A percentile compares a stretch with the other conserved stretches of the same genome.
phyloP scores from a whole-genome alignment of 1,284 basidiomycete genomes.

The Tremellales sp. region DNA sequence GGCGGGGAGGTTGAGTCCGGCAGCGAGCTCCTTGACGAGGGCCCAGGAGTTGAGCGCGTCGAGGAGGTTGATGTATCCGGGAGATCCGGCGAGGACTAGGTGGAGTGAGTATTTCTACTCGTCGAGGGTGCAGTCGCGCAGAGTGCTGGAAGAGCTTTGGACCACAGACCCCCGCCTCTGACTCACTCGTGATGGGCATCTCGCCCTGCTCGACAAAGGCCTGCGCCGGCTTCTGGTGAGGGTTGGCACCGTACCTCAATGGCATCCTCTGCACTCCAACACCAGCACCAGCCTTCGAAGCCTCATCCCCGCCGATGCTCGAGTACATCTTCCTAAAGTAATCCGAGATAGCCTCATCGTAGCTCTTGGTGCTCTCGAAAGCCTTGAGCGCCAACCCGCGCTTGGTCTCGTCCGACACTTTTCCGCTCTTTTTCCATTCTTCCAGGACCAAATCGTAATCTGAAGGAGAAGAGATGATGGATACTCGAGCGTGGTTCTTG shows the following conservation, averaged over 20 bases:
- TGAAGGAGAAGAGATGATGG: constrained; percentile 86
- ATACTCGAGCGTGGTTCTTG: constrained; percentile 95
- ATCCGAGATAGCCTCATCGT: constrained; percentile 91
- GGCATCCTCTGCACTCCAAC: constrained; percentile 74
- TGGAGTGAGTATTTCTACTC: not conserved
- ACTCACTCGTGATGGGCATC: constrained; percentile 86
- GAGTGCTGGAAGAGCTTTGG: too few species aligned
- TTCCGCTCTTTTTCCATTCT: constrained; percentile 64
- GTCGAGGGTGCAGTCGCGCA: too few species aligned
- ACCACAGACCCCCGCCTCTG: too few species aligned
- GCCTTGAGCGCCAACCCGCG: constrained; percentile 91
- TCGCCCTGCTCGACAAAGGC: constrained; percentile 86
- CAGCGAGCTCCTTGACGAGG: constrained; percentile 89
- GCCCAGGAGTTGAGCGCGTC: constrained; percentile 97
- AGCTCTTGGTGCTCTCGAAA: constrained; percentile 91
- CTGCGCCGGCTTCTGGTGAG: constrained; percentile 98
- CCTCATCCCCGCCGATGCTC: constrained; percentile 63
- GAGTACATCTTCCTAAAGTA: constrained; percentile 98
- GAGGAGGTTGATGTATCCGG: constrained; percentile 98
- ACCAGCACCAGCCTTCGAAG: constrained; percentile 58
- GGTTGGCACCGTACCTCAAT: constrained; percentile 94
- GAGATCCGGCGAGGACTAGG: constrained; percentile 83
- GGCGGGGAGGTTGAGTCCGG: constrained; percentile 74
- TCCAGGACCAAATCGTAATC: constrained; percentile 84
- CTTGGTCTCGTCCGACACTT: constrained; percentile 66